Conservation (phyloP, 2,329 filamentous ascomycete species). For the Emmonsiellopsis sp. region DNA sequence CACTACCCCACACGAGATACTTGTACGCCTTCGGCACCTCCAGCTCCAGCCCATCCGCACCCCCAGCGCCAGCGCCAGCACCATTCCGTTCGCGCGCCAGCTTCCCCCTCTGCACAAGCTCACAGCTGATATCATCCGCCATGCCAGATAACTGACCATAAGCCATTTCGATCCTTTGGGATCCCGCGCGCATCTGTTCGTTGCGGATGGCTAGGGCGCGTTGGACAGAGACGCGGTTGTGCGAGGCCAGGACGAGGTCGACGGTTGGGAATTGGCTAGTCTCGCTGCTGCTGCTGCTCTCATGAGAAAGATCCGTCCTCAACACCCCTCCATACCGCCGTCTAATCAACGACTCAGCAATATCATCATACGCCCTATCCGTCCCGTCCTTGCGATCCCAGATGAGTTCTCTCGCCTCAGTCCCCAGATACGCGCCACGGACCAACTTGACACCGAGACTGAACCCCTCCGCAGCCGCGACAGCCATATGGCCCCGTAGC, state of each 20-base stretch:
- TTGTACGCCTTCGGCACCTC: slow-evolving; percentile 43
- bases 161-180: slow-evolving; percentile 37
- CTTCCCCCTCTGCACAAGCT: slow-evolving; percentile 28
- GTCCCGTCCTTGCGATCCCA: slow-evolving; percentile 61
- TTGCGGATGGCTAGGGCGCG: slow-evolving; percentile 41
- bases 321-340: slow-evolving; percentile 49
- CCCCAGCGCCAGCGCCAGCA: slow-evolving; percentile 19
- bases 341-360: slow-evolving; percentile 57
- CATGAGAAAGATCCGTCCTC: slow-evolving; percentile 13
- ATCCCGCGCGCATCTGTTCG: slow-evolving; percentile 28
- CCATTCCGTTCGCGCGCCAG: slow-evolving; percentile 5
- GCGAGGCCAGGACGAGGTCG: slow-evolving; percentile 64
- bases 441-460: slow-evolving; percentile 65
- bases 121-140: slow-evolving; percentile 49
- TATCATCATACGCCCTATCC: slow-evolving; percentile 60
- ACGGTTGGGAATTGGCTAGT: slow-evolving; percentile 43
- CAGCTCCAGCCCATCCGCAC: slow-evolving; percentile 14
- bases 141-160: slow-evolving; percentile 51
- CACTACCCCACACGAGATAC: slow-evolving; percentile 46
- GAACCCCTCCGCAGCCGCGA: slow-evolving; percentile 52
- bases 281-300: slow-evolving; percentile 16
- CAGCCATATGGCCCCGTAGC: slow-evolving; percentile 51
- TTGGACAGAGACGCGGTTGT: slow-evolving; percentile 64
- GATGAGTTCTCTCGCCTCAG: slow-evolving; percentile 60
- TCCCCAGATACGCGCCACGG: slow-evolving; percentile 61